Conservation (phyloP, 2,329 filamentous ascomycete species). For the Colletotrichum eleusines region DNA sequence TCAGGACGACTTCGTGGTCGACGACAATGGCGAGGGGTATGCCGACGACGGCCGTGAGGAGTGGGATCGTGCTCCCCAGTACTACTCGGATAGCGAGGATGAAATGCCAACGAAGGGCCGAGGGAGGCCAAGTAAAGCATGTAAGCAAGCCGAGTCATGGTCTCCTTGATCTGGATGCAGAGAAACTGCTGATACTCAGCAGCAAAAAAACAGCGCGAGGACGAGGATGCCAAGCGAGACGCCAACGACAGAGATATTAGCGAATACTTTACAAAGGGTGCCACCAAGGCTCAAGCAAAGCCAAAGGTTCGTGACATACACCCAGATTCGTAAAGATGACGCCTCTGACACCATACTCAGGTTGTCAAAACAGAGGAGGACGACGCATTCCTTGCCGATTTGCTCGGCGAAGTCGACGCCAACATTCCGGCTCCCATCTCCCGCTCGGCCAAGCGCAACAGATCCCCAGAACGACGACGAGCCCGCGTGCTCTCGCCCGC, state of each 20-base stretch:
- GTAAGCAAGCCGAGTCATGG: slow-evolving; percentile 51
- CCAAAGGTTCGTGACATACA: slow-evolving; percentile 73
- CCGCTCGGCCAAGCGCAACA: slow-evolving; percentile 71
- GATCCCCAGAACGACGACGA: slow-evolving; percentile 82
- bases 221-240: slow-evolving; percentile 86
- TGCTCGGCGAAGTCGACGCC: slow-evolving; percentile 89
- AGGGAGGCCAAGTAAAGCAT: slow-evolving; percentile 63
- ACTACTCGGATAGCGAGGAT: slow-evolving; percentile 81
- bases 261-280: slow-evolving; percentile 91
- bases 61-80: slow-evolving; percentile 79
- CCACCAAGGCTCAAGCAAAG: slow-evolving; percentile 75
- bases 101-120: slow-evolving; percentile 63
- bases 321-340: background rate
- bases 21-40: slow-evolving; percentile 97
- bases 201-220: slow-evolving; percentile 90
- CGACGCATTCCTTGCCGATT: slow-evolving; percentile 84
- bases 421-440: slow-evolving; percentile 71
- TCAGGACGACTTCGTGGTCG: slow-evolving; percentile 97
- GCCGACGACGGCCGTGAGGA: slow-evolving; percentile 97
- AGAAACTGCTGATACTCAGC: slow-evolving; percentile 26
- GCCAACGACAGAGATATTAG: slow-evolving; percentile 92
- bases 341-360: slow-evolving; percentile 55
- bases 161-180: background rate
- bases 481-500: slow-evolving; percentile 84
- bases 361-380: slow-evolving; percentile 86